Evolutionary conservation across 2,329 filamentous ascomycete genomes (phyloP), one percentile per base, ranked within the genome.

Genomic region (Talaromyces sp.): DNA sequence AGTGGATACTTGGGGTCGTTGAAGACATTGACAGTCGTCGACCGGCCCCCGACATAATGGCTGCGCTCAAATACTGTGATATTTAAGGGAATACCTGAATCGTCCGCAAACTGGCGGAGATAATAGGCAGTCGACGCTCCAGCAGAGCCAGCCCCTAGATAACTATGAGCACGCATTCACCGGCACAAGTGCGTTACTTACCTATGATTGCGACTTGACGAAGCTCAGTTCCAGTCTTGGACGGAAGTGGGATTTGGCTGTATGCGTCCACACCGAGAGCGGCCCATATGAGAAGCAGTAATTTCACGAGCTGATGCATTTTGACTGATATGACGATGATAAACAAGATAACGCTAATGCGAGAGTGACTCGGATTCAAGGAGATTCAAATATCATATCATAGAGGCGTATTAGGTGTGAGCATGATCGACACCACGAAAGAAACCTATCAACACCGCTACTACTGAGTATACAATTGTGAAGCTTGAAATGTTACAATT

Each of bases 11-110:
- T 65, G 1, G 87, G 80, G 67, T 93, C 82, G 65, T 85, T 83
- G 72, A 89, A 93, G 2, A 87, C 88, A 69, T 92, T 81, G 19
- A 96, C 89, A 0, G 93, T 98, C 32, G 93, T 90, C 8, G 90
- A 90, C 28, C 95, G 90, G 9, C 95, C 95, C 32, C 95, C 95
- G 51, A 98, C 82, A 67, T 87, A 91, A 33, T 80, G 74, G 17
- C 86, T 87, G 67, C 88, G 89, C 71, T 99, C 95, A 73, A 93
- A 97, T 30, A 99, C 81, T 25, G 92, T 96, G 68, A 98, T 88
- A 66, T 96, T 89, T 62, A 93, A 72, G 1, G 82, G 78, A 19
- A 89, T 74, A n/a, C 82, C 73, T 27, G 79, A 80, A 62, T 84
- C 76, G 4, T 84, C 76, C 25, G 91, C 89, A 73, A 88, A 93